phyloP scores from a whole-genome alignment of 352 stramenopile species.

The Phytophthora kernoviae region DNA sequence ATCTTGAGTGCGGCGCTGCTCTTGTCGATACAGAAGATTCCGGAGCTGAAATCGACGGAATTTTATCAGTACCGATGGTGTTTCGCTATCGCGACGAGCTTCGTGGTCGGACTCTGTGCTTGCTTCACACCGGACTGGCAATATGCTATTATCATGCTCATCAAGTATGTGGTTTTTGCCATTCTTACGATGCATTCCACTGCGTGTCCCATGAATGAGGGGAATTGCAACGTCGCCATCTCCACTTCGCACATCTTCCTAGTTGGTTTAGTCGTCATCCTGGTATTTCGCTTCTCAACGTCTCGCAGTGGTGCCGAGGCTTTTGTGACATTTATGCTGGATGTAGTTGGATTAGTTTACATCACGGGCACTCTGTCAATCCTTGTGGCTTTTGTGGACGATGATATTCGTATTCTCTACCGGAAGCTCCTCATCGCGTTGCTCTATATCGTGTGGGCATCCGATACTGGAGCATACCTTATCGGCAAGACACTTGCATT shows the following conservation, averaged over 20 bases:
- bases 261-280: constrained; percentile 33
- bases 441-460: constrained; percentile 70
- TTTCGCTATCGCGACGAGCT: constrained; percentile 37
- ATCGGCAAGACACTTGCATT: constrained; percentile 86
- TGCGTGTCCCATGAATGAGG: constrained; percentile 53
- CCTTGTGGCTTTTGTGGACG: constrained; percentile 58
- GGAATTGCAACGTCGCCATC: constrained; percentile 35
- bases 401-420: constrained; percentile 50
- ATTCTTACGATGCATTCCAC: constrained; percentile 58
- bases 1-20: constrained; percentile 34
- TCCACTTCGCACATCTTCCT: constrained; percentile 38
- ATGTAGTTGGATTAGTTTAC: constrained; percentile 58
- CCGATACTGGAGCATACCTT: constrained; percentile 94
- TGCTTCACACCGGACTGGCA: constrained; percentile 50
- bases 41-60: constrained; percentile 38
- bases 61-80: constrained; percentile 50
- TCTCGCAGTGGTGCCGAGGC: constrained; percentile 25
- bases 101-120: constrained; percentile 41
- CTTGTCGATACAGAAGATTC: constrained; percentile 26
- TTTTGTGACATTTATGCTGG: constrained; percentile 51
- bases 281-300: constrained; percentile 48
- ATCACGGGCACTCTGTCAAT: constrained; percentile 53
- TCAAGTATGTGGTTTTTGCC: constrained; percentile 47
- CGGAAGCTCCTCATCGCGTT: constrained; percentile 65
- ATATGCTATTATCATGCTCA: constrained; percentile 46